Base-by-base conservation (phyloP, 805 yeast species). In the Wickerhamomyces bovis region DNA sequence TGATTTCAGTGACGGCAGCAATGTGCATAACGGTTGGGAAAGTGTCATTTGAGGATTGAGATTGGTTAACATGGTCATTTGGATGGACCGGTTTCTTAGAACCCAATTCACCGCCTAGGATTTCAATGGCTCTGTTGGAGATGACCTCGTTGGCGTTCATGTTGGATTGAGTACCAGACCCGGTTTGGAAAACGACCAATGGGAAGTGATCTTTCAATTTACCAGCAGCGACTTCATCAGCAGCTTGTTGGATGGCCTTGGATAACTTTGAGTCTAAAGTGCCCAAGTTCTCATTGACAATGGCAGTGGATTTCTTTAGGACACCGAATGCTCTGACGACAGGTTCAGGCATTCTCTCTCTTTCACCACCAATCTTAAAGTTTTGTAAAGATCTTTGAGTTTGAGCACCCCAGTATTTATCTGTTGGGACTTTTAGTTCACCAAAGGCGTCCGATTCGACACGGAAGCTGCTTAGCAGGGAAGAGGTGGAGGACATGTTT, bases 11-110 rank as follows among this genome's bases (percentile, higher is more conserved):
- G 53, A 90, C 97, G 18, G 98, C 97, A 47, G 99, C 97, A 70
- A 94, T 92, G 75, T 94, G 99, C 99, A 94, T 94, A 47, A 92
- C 99, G 33, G 99, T 90, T 57, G 99, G 99, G 86, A 94, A 94
- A 46, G 98, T 94, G 72, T 94, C 99, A 69, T 94, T 94, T 41
- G 97, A 89, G n/a, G 96, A 88, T 73, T 94, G 98, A 18, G 97
- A 87, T 88, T 89, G 90, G 77, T 94, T 94, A 62, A 90, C 95
- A 72, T 94, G 98, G 70, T 94, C 98, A 72, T 94, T 94, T 55
- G 99, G 99, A 71, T 94, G 99, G 46, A 94, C 96, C 28, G 96
- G 96, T 53, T 71, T 77, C 75, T 94, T 94, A 52, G 96, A 83
- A 51, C 99, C 99, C 63, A 85, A 71, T 63, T 75, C 77, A 51